phyloP scores from a whole-genome alignment of 1,284 basidiomycete genomes.

The Cutaneotrichosporon cyanovorans region DNA sequence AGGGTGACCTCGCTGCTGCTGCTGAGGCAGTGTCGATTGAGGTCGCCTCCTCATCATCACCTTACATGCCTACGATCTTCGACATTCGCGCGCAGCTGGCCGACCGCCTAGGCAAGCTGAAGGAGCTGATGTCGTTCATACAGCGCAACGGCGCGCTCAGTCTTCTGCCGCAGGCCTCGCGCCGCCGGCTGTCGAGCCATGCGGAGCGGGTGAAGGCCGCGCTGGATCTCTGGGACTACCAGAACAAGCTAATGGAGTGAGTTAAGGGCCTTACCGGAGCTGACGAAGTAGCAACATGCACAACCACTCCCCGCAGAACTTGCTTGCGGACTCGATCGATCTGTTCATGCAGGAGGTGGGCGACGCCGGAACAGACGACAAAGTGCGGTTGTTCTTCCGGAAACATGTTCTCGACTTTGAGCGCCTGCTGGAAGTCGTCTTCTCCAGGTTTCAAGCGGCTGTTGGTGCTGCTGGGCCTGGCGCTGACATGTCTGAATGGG shows the following conservation, averaged over 20 bases:
- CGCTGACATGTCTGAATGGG: slow-evolving; percentile 47
- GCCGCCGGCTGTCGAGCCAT: slow-evolving; percentile 70
- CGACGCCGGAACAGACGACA: slow-evolving; percentile 56
- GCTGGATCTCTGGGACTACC: slow-evolving; percentile 72
- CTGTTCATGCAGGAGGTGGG: slow-evolving; percentile 23
- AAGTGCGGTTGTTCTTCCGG: slow-evolving; percentile 78
- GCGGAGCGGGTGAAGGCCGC: slow-evolving; percentile 81
- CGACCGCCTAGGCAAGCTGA: slow-evolving; percentile 65
- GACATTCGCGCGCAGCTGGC: slow-evolving; percentile 75
- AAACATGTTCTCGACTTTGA: slow-evolving; percentile 52
- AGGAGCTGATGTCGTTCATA: slow-evolving; percentile 78
- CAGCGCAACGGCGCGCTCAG: slow-evolving; percentile 70
- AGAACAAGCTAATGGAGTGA: slow-evolving; percentile 54
- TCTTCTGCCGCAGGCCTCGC: slow-evolving; percentile 70
- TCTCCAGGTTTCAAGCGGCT: slow-evolving; percentile 24
- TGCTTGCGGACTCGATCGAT: slow-evolving; percentile 46
- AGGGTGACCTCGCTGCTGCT: slow-evolving; percentile 50
- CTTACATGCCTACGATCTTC: slow-evolving; percentile 65
- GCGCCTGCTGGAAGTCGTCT: slow-evolving; percentile 38
- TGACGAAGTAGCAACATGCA: slow-evolving; percentile 25
- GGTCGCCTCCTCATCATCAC: slow-evolving; percentile 48
- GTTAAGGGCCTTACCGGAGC: slow-evolving; percentile 7
- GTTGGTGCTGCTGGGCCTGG: slow-evolving; percentile 14
- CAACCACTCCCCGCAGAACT: slow-evolving; percentile 29
- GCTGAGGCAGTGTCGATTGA: slow-evolving; percentile 48